phyloP scores from a whole-genome alignment of 306 rosid genomes.

The Dicorynia guianensis region DNA sequence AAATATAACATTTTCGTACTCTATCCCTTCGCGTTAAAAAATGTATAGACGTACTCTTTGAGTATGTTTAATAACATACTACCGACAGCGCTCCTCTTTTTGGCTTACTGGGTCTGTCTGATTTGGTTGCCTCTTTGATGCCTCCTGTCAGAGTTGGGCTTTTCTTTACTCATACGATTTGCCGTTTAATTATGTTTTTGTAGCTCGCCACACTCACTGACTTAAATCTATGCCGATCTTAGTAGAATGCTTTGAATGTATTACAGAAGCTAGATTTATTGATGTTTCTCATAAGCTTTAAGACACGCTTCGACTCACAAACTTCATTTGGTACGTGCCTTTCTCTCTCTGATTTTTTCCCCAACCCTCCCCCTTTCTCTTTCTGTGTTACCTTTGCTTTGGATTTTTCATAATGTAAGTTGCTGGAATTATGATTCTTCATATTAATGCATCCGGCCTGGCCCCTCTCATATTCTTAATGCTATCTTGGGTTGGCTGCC shows the following conservation, averaged over 20 bases:
- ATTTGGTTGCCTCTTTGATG: background rate
- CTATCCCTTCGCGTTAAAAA: no score
- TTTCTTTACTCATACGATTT: background rate
- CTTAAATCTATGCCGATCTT: slow-evolving; percentile 28
- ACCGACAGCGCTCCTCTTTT: no score
- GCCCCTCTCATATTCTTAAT: background rate
- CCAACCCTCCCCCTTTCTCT: background rate
- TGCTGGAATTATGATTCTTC: slow-evolving; percentile 14
- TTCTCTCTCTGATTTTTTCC: background rate
- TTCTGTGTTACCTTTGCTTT: background rate
- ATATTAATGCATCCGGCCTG: slow-evolving; percentile 16
- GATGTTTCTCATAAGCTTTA: slow-evolving; percentile 20
- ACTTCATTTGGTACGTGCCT: background rate
- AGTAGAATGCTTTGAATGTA: background rate
- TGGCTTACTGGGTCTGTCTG: background rate
- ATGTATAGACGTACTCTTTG: no score
- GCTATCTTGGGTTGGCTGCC: slow-evolving; percentile 16
- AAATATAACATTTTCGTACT: no score
- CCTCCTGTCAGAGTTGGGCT: slow-evolving; percentile 1
- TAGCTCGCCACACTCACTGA: background rate
- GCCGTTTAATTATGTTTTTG: background rate
- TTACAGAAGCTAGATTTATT: background rate
- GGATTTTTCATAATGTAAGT: slow-evolving; percentile 2
- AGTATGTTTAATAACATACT: no score
- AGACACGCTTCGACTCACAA: no score